phyloP scores from a whole-genome alignment of 2,329 filamentous ascomycete genomes.

The Colletotrichum viniferum region DNA sequence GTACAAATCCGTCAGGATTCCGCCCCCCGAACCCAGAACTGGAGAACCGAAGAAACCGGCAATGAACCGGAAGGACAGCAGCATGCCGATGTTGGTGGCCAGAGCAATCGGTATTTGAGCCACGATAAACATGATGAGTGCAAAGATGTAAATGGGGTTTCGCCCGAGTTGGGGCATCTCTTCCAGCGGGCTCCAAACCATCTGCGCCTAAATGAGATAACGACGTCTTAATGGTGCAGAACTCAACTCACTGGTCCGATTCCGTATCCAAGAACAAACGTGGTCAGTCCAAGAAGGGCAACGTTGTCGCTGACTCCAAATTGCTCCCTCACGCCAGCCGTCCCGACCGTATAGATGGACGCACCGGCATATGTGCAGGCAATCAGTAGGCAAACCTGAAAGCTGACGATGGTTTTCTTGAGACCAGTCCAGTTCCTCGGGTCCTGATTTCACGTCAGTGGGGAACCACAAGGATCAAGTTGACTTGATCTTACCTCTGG shows the following conservation, averaged over 20 bases:
- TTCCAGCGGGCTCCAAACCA: slow-evolving; percentile 22
- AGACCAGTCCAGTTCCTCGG: slow-evolving; percentile 77
- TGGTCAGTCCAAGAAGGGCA: slow-evolving; percentile 70
- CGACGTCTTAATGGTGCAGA: background rate
- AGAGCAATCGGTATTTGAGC: slow-evolving; percentile 17
- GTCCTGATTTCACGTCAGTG: slow-evolving; percentile 52
- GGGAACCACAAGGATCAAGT: background rate
- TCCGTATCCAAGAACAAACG: slow-evolving; percentile 84
- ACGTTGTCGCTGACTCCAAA: slow-evolving; percentile 77
- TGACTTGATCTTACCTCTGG: background rate
- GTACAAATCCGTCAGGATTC: slow-evolving; percentile 1
- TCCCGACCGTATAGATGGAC: slow-evolving; percentile 78
- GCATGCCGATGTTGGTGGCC: slow-evolving; percentile 19
- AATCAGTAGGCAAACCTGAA: slow-evolving; percentile 50
- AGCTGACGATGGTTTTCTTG: slow-evolving; percentile 68
- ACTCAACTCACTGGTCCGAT: slow-evolving; percentile 51
- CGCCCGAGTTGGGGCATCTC: slow-evolving; percentile 24
- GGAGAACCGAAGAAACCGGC: slow-evolving; percentile 24
- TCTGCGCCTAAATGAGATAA: background rate
- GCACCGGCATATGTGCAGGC: slow-evolving; percentile 11
- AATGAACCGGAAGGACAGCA: slow-evolving; percentile 25
- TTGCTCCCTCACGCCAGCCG: slow-evolving; percentile 63
- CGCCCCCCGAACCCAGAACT: background rate
- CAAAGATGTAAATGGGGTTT: slow-evolving; percentile 20
- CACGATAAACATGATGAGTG: slow-evolving; percentile 20